Conservation (phyloP, 352 stramenopile species). For the Globisporangium heterothallicum region DNA sequence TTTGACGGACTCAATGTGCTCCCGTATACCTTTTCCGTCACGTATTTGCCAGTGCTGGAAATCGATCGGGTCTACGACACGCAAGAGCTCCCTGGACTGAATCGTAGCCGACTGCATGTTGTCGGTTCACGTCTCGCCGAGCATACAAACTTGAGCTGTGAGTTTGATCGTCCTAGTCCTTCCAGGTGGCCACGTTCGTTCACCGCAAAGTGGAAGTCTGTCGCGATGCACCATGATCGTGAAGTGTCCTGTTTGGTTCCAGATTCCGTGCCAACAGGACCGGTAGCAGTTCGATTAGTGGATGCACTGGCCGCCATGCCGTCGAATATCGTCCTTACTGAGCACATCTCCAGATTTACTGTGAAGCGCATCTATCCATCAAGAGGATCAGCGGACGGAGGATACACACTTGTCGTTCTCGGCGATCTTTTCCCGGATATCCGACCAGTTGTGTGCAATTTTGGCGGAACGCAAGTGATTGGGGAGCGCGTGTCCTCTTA, state of each 20-base stretch:
- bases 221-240: neutral
- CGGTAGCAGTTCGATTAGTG: slow-evolving; percentile 8
- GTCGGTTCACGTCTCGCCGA: neutral
- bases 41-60: slow-evolving; percentile 13
- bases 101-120: neutral
- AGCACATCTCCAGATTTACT: slow-evolving; percentile 8
- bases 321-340: slow-evolving; percentile 21
- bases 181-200: neutral
- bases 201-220: slow-evolving; percentile 3
- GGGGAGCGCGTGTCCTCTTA: slow-evolving; percentile 11
- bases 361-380: slow-evolving; percentile 9
- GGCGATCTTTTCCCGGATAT: slow-evolving; percentile 15
- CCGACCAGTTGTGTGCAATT: slow-evolving; percentile 9
- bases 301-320: neutral
- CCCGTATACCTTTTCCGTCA: slow-evolving; percentile 17
- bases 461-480: slow-evolving; percentile 9
- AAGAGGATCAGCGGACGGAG: slow-evolving; percentile 12
- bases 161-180: slow-evolving; percentile 4
- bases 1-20: slow-evolving; percentile 20
- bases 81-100: neutral
- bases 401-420: slow-evolving; percentile 17
- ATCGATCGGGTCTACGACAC: slow-evolving; percentile 1
- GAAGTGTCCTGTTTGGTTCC: slow-evolving; percentile 5
- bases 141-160: neutral
- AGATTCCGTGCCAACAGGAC: slow-evolving; percentile 6